Conservation (phyloP, 1,139 yeast species). For the Debaryomycetaceae sp. region DNA sequence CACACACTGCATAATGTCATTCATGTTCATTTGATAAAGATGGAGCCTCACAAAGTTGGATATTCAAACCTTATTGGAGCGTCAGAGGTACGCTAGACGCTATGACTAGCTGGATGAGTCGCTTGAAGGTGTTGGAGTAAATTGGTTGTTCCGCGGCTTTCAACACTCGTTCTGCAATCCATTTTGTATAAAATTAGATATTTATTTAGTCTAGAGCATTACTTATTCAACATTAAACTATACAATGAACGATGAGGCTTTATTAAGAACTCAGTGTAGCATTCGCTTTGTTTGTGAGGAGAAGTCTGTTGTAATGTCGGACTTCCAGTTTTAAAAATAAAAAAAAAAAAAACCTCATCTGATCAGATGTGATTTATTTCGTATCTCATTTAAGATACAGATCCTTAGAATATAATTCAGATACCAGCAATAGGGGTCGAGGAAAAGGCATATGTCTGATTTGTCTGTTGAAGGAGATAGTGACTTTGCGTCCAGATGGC, state of each 20-base stretch:
- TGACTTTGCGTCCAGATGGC: slow-evolving; percentile 34
- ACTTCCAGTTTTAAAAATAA: too few relatives aligned
- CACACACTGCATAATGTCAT: slow-evolving; percentile 6
- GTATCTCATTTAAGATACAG: too few relatives aligned
- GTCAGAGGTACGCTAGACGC: neutral
- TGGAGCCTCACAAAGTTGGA: neutral
- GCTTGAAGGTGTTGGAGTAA: neutral
- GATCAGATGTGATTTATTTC: too few relatives aligned
- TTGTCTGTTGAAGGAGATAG: neutral
- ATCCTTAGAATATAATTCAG: too few relatives aligned
- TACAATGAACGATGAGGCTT: neutral
- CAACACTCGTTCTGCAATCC: neutral
- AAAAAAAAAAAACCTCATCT: too few relatives aligned
- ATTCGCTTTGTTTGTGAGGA: too few relatives aligned
- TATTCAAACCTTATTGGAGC: neutral
- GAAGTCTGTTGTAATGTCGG: too few relatives aligned
- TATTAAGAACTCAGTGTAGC: too few relatives aligned
- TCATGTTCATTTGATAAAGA: slow-evolving; percentile 1
- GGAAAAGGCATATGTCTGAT: neutral
- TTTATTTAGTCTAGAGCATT: neutral
- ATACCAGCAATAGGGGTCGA: too few relatives aligned
- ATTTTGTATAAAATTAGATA: neutral
- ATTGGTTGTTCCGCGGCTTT: neutral
- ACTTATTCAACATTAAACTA: neutral
- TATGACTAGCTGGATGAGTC: neutral